Evolutionary conservation across 23 red algal species (phyloP).

Genomic region (Agarophyton chilense): DNA sequence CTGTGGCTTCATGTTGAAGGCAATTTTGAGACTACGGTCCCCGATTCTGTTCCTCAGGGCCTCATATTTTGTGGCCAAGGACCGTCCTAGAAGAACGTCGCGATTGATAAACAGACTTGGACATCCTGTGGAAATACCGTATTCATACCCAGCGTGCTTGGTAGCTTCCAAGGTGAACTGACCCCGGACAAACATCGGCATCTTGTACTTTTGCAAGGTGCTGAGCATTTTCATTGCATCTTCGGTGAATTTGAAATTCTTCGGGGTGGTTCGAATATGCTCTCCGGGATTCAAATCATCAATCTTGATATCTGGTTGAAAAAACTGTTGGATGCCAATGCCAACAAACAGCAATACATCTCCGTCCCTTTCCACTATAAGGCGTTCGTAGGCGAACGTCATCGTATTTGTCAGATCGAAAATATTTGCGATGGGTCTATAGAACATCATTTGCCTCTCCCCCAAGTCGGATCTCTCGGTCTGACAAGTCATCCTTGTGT

Average conservation of each 20-base stretch:
- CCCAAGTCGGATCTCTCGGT: not conserved
- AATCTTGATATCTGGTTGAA: not conserved
- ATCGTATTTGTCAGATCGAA: not conserved
- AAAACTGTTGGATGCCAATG: constrained; percentile 11
- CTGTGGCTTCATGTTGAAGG: constrained; percentile 43
- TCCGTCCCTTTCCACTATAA: constrained; percentile 20
- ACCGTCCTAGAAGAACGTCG: constrained; percentile 15
- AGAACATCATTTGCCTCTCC: constrained; percentile 16
- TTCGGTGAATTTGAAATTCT: constrained; percentile 37
- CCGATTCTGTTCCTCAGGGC: constrained; percentile 1
- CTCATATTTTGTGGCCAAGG: not conserved
- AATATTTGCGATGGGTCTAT: constrained; percentile 24
- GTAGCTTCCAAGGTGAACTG: constrained; percentile 21
- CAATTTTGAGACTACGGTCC: constrained; percentile 17
- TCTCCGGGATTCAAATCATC: constrained; percentile 9
- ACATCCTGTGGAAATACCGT: constrained; percentile 26
- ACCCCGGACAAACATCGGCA: constrained; percentile 40
- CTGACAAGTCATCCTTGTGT: not conserved
- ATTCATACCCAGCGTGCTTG: not conserved
- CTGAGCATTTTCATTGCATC: not conserved
- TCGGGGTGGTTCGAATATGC: constrained; percentile 19
- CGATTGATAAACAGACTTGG: constrained; percentile 43
- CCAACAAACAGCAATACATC: constrained; percentile 32
- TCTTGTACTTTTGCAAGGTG: not conserved
- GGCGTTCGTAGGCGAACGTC: not conserved